Percentiles rank a stretch among this genome's conserved stretches.
Evolutionary conservation across 2,329 filamentous ascomycete species (phyloP).

Genomic region (Xylaria digitata): DNA sequence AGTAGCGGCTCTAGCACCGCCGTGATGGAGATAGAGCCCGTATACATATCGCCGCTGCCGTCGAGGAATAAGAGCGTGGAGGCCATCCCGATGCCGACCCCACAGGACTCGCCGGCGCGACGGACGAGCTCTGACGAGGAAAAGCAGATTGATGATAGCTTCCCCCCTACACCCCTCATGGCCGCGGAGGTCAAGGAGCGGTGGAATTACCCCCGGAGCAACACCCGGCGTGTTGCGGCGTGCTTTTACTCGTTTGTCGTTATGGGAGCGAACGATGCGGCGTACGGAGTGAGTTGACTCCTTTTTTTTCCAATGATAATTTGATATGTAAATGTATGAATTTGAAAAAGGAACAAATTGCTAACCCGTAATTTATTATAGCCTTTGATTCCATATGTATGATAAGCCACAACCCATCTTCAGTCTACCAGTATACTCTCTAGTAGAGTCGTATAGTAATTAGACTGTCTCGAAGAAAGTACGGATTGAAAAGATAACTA

Average conservation of each 20-base stretch:
- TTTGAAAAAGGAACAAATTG: slow-evolving; percentile 25
- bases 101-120: slow-evolving; percentile 8
- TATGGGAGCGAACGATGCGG: slow-evolving; percentile 68
- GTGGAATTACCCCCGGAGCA: slow-evolving; percentile 63
- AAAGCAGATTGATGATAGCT: slow-evolving; percentile 30
- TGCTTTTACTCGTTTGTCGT: slow-evolving; percentile 69
- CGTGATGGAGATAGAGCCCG: slow-evolving; percentile 31
- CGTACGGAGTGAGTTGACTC: slow-evolving; percentile 63
- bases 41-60: slow-evolving; percentile 13
- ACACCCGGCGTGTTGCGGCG: slow-evolving; percentile 60
- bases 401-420: slow-evolving; percentile 33
- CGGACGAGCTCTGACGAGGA: slow-evolving; percentile 34
- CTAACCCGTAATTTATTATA: slow-evolving; percentile 39
- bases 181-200: slow-evolving; percentile 51
- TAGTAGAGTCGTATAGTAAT: not conserved
- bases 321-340: slow-evolving; percentile 20
- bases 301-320: slow-evolving; percentile 11
- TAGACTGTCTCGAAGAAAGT: not conserved
- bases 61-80: slow-evolving; percentile 14
- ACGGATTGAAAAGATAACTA: slow-evolving; percentile 3
- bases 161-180: slow-evolving; percentile 41
- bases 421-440: not conserved
- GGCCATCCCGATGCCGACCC: not conserved
- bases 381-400: slow-evolving; percentile 64
- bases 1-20: slow-evolving; percentile 32